phyloP scores from a whole-genome alignment of 2,329 filamentous ascomycete species.

The Xylariaceae sp. region DNA sequence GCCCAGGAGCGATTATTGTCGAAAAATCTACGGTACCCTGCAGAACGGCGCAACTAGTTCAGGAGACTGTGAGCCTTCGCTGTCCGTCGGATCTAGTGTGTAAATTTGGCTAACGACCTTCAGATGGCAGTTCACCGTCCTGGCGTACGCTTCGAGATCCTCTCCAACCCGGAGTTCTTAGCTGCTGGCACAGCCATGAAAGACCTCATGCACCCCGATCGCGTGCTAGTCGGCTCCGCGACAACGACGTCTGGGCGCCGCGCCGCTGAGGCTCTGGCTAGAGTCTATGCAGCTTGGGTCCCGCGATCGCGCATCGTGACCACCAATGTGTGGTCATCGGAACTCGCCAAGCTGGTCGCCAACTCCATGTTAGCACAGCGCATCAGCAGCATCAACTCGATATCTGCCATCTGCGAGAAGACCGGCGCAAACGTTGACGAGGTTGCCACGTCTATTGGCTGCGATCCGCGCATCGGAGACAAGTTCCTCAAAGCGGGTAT shows the following conservation, averaged over 20 bases:
- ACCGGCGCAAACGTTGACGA: conserved; percentile 77
- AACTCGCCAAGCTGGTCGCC: conserved; percentile 76
- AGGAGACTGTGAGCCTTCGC: conserved; percentile 60
- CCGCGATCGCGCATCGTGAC: conserved; percentile 67
- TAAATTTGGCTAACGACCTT: neutral
- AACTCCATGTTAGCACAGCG: conserved; percentile 82
- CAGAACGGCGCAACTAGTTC: conserved; percentile 70
- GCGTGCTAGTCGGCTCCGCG: conserved; percentile 74
- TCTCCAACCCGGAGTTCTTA: conserved; percentile 82
- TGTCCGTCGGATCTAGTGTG: neutral
- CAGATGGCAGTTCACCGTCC: conserved; percentile 63
- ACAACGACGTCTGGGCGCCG: conserved; percentile 60
- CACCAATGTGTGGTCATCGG: conserved; percentile 76
- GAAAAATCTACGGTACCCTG: conserved; percentile 84
- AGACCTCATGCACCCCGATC: conserved; percentile 71
- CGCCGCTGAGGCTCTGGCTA: conserved; percentile 65
- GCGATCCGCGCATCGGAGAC: conserved; percentile 71
- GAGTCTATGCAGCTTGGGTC: conserved; percentile 74
- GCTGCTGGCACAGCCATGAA: conserved; percentile 76
- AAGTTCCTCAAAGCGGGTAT: conserved; percentile 75
- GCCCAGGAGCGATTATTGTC: conserved; percentile 71
- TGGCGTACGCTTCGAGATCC: conserved; percentile 69
- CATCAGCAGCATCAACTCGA: conserved; percentile 79
- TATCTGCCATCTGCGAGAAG: conserved; percentile 78
- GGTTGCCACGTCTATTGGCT: conserved; percentile 67